Conservation (phyloP, 177 flowering plant genomes). For the Vitis hybrid region DNA sequence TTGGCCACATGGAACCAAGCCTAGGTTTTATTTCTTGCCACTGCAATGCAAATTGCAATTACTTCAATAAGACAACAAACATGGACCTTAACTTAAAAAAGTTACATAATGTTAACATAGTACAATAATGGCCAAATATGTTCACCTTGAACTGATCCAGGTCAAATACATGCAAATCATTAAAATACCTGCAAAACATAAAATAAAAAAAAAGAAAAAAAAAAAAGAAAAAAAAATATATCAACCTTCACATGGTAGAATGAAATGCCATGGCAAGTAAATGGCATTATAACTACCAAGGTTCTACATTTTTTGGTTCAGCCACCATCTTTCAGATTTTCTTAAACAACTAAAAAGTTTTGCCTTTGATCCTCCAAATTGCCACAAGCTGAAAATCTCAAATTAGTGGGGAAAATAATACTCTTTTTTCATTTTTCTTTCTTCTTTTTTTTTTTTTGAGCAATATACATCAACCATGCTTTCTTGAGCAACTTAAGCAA, state of each 20-base stretch:
- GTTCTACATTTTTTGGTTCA: background rate
- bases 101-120: background rate
- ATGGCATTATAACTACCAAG: background rate
- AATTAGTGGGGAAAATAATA: too few species aligned
- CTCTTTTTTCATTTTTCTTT: too few species aligned
- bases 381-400: too few species aligned
- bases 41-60: conserved; percentile 18
- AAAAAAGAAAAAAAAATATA: background rate
- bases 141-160: conserved; percentile 51
- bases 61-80: background rate
- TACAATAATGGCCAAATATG: background rate
- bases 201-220: background rate
- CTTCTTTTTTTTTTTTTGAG: too few species aligned
- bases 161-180: conserved; percentile 46
- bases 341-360: too few species aligned
- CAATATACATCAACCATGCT: too few species aligned
- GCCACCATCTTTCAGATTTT: too few species aligned
- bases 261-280: background rate
- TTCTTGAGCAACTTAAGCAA: too few species aligned
- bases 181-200: conserved; percentile 29
- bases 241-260: conserved; percentile 5
- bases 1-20: conserved; percentile 58
- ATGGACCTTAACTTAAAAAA: background rate
- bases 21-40: conserved; percentile 59
- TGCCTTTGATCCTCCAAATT: too few species aligned